Conservation (phyloP, 306 rosid genomes). For the Glycine latifolia region DNA sequence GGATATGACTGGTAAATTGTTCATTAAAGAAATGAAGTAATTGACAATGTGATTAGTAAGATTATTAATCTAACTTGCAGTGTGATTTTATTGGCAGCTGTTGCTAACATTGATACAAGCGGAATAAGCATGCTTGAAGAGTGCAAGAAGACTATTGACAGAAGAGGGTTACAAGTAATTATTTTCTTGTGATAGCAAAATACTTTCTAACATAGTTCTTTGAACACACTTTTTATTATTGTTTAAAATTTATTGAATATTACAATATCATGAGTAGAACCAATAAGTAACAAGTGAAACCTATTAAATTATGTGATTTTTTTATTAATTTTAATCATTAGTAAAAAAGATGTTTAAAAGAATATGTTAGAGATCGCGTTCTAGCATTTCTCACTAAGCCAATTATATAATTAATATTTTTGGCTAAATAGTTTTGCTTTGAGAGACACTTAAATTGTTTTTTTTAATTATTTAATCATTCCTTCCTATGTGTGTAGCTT, state of each 20-base stretch:
- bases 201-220: too few relatives aligned
- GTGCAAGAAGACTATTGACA: slow-evolving; percentile 69
- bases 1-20: slow-evolving; percentile 76
- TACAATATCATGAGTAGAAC: too few relatives aligned
- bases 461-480: neutral
- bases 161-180: slow-evolving; percentile 84
- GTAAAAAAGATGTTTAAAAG: too few relatives aligned
- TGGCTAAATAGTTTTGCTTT: neutral
- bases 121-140: slow-evolving; percentile 97
- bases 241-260: too few relatives aligned
- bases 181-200: neutral
- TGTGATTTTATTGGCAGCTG: slow-evolving; percentile 60
- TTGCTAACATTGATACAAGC: slow-evolving; percentile 94
- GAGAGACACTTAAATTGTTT: neutral
- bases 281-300: too few relatives aligned
- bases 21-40: slow-evolving; percentile 4
- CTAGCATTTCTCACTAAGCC: neutral
- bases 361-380: too few relatives aligned
- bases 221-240: too few relatives aligned
- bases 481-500: slow-evolving; percentile 54
- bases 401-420: too few relatives aligned
- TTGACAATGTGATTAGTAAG: neutral
- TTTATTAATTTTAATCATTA: too few relatives aligned
- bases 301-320: too few relatives aligned
- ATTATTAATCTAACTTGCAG: slow-evolving; percentile 27